A percentile compares a stretch with the other conserved stretches of the same genome.
Conservation (phyloP, 2,329 filamentous ascomycete species). For the Zalaria sp. region DNA sequence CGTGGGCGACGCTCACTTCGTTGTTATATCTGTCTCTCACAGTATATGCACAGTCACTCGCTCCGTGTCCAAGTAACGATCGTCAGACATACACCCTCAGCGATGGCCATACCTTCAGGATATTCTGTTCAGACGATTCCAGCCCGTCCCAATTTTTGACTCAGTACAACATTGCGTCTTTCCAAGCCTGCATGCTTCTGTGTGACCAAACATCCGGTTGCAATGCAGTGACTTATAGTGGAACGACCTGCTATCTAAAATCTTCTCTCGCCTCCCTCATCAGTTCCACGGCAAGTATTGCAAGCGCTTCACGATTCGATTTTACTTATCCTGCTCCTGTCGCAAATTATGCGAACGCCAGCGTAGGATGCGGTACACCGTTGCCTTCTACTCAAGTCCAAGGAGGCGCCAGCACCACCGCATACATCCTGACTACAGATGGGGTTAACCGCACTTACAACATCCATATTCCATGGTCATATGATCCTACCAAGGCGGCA, state of each 20-base stretch:
- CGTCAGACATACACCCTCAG: background rate
- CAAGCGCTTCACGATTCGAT: conserved; percentile 2
- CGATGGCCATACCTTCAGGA: background rate
- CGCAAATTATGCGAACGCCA: conserved; percentile 6
- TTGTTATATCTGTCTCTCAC: too few species aligned
- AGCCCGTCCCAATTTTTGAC: background rate
- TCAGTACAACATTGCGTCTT: conserved; percentile 1
- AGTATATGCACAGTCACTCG: background rate
- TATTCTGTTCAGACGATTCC: background rate
- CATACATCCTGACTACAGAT: conserved; percentile 8
- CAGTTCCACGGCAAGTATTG: background rate
- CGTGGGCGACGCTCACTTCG: too few species aligned
- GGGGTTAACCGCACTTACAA: conserved; percentile 20
- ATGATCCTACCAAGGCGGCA: conserved; percentile 20
- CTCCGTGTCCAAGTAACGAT: background rate
- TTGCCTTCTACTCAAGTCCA: conserved; percentile 9
- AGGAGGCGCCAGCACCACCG: conserved; percentile 8
- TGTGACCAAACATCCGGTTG: conserved; percentile 3
- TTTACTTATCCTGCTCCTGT: conserved; percentile 5
- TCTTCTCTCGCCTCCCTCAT: conserved; percentile 3
- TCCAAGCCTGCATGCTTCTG: conserved; percentile 2
- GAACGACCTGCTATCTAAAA: conserved; percentile 10
- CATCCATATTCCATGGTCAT: conserved; percentile 25
- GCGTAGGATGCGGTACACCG: conserved; percentile 11
- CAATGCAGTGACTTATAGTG: conserved; percentile 1